Percentiles rank a stretch among this genome's conserved stretches.
Conservation (phyloP, 176 grass and related monocot genomes). For the Phyllostachys edulis region DNA sequence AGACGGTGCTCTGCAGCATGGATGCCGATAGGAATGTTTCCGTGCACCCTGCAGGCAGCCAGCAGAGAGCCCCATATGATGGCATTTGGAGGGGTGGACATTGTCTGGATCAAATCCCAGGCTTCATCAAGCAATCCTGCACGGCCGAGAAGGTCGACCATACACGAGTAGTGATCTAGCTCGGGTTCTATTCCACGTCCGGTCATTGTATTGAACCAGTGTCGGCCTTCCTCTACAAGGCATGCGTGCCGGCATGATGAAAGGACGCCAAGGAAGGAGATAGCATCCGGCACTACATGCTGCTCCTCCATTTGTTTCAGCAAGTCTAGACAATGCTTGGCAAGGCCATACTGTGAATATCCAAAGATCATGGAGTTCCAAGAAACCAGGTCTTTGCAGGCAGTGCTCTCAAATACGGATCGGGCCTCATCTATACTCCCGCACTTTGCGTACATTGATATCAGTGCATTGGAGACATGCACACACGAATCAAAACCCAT, state of each 20-base stretch:
- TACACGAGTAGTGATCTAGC: slow-evolving; percentile 66
- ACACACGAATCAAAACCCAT: slow-evolving; percentile 58
- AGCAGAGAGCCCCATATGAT: slow-evolving; percentile 59
- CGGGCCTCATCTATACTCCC: slow-evolving; percentile 39
- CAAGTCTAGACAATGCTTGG: slow-evolving; percentile 36
- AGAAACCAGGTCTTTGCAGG: slow-evolving; percentile 39
- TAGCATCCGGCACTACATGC: slow-evolving; percentile 34
- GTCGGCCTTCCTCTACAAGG: slow-evolving; percentile 28
- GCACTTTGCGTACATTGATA: slow-evolving; percentile 59
- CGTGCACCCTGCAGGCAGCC: slow-evolving; percentile 42
- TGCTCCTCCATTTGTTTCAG: slow-evolving; percentile 42
- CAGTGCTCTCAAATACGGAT: slow-evolving; percentile 30
- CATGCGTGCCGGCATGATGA: slow-evolving; percentile 49
- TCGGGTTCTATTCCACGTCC: slow-evolving; percentile 45
- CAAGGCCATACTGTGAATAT: slow-evolving; percentile 63
- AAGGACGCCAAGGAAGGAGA: slow-evolving; percentile 48
- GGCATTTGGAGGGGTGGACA: slow-evolving; percentile 42
- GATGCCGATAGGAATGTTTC: slow-evolving; percentile 34
- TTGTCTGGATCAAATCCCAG: slow-evolving; percentile 43
- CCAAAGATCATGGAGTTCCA: slow-evolving; percentile 62
- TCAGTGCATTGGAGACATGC: slow-evolving; percentile 58
- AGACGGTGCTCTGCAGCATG: slow-evolving; percentile 51
- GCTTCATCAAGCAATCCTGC: slow-evolving; percentile 56
- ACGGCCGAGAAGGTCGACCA: slow-evolving; percentile 63
- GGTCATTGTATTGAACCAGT: slow-evolving; percentile 35